phyloP scores from a whole-genome alignment of 73 alveolate genomes.

The Paramecium tetraurelia region DNA sequence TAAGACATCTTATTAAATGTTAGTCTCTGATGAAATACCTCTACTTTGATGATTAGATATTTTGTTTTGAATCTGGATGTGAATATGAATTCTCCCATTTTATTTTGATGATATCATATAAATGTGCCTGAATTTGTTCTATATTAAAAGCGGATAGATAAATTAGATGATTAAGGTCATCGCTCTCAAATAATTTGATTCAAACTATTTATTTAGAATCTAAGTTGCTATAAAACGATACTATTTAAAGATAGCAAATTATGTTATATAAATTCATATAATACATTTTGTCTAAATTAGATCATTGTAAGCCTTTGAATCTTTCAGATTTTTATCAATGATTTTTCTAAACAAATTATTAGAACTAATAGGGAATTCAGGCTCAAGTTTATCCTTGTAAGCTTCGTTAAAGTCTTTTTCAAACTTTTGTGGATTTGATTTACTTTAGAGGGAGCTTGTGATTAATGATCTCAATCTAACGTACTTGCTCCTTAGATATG shows the following conservation, averaged over 20 bases:
- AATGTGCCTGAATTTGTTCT: no score
- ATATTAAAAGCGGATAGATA: neutral
- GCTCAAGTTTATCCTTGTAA: constrained; percentile 9
- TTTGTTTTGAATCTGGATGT: neutral
- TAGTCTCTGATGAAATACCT: no score
- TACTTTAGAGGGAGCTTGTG: neutral
- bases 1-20: no score
- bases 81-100: no score
- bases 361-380: neutral
- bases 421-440: neutral
- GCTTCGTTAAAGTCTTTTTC: neutral
- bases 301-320: constrained; percentile 5
- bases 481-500: constrained; percentile 31
- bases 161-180: neutral
- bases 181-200: neutral
- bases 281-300: neutral
- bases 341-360: constrained; percentile 10
- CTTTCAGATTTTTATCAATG: neutral
- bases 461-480: neutral
- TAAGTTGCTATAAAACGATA: neutral
- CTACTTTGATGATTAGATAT: neutral
- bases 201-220: neutral
- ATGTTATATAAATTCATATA: neutral
- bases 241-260: neutral
- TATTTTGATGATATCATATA: no score